These are phyloP conservation scores for Tulasnella sp. DNA, from an alignment of 768 basidiomycete species.

Conservation along the genomic window DNA sequence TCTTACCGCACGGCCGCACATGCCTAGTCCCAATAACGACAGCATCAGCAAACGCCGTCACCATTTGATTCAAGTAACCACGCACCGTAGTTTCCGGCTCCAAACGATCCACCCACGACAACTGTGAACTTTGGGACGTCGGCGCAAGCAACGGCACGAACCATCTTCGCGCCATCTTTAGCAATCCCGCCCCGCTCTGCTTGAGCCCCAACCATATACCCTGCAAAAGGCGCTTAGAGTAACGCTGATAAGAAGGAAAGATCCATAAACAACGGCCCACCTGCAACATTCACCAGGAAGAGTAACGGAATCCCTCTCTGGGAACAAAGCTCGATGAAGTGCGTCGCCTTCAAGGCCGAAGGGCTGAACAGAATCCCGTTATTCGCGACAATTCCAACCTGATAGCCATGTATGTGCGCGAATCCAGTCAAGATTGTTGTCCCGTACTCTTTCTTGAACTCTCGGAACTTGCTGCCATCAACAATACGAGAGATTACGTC, in stretches of 20 bases:
- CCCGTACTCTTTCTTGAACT: slow-evolving; percentile 96
- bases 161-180: slow-evolving; percentile 96
- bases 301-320: slow-evolving; percentile 82
- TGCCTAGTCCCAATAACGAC: slow-evolving; percentile 41
- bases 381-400: slow-evolving; percentile 87
- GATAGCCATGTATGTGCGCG: slow-evolving; percentile 78
- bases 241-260: neutral
- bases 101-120: slow-evolving; percentile 86
- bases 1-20: slow-evolving; percentile 86
- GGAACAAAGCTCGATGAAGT: slow-evolving; percentile 90
- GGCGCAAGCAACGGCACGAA: slow-evolving; percentile 86
- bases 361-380: slow-evolving; percentile 93
- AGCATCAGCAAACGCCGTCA: slow-evolving; percentile 17
- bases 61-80: slow-evolving; percentile 1
- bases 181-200: slow-evolving; percentile 92
- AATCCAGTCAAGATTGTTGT: slow-evolving; percentile 86
- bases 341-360: slow-evolving; percentile 86
- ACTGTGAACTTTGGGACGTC: slow-evolving; percentile 93
- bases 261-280: slow-evolving; percentile 26
- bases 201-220: slow-evolving; percentile 95
- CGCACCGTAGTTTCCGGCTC: slow-evolving; percentile 89
- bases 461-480: slow-evolving; percentile 83
- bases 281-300: slow-evolving; percentile 94
- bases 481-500: slow-evolving; percentile 88
- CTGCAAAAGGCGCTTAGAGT: slow-evolving; percentile 26